Percentiles rank a stretch among this genome's conserved stretches.
Conservation (phyloP, 2,329 filamentous ascomycete species). For the Leptographium lundbergii region DNA sequence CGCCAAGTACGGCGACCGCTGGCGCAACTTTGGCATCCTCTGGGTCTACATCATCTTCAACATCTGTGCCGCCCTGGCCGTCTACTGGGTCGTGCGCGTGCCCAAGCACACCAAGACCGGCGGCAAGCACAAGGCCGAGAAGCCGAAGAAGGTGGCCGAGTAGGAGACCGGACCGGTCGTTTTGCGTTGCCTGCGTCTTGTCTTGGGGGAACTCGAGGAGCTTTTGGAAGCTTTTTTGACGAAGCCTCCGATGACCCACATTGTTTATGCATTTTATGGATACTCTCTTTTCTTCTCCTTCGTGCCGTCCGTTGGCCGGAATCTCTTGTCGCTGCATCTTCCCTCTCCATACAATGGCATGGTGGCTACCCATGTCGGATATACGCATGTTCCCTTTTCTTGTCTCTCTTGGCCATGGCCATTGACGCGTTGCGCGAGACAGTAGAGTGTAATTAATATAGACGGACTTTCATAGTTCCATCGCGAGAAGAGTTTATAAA, state of each 20-base stretch:
- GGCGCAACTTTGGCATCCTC: constrained; percentile 55
- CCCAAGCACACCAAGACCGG: constrained; percentile 14
- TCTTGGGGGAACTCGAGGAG: neutral
- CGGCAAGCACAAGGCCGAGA: constrained; percentile 2
- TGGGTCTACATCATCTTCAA: constrained; percentile 43
- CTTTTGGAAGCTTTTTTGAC: too few relatives aligned
- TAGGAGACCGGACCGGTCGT: too few relatives aligned
- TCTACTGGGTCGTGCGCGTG: constrained; percentile 16
- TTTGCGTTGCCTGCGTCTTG: too few relatives aligned
- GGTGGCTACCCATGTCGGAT: neutral
- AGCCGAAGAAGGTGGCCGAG: constrained; percentile 7
- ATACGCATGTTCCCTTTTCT: neutral
- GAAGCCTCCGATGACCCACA: neutral
- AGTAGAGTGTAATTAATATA: neutral
- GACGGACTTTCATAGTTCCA: neutral
- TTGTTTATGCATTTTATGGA: neutral
- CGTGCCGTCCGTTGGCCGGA: neutral
- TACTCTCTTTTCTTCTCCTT: neutral
- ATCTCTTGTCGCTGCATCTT: neutral
- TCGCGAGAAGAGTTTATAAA: neutral
- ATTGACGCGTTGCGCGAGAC: neutral
- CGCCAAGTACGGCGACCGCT: constrained; percentile 44
- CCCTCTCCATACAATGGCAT: neutral
- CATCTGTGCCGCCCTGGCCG: constrained; percentile 28
- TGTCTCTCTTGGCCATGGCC: neutral